These are phyloP conservation scores for Malus hybrid DNA, from an alignment of 331 rosid species.

Conservation along the genomic window DNA sequence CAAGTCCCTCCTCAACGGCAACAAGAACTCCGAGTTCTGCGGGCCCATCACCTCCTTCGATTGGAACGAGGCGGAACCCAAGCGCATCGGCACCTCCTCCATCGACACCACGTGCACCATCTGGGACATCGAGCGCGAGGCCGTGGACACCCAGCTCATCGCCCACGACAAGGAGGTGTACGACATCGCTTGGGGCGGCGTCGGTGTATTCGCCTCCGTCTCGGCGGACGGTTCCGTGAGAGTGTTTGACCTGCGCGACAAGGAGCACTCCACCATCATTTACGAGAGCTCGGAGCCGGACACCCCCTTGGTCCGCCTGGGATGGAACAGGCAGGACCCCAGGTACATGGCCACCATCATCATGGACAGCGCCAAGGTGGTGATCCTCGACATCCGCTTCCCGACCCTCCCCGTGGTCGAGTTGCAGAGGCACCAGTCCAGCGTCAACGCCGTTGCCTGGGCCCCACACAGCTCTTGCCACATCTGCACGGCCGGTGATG, in stretches of 20 bases:
- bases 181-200: no score
- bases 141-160: no score
- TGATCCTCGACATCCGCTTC: conserved; percentile 87
- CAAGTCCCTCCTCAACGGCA: no score
- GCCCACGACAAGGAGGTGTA: no score
- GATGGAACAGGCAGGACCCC: conserved; percentile 98
- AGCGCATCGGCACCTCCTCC: conserved; percentile 39
- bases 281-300: conserved; percentile 95
- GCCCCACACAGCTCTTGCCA: conserved; percentile 97
- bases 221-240: no score
- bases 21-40: no score
- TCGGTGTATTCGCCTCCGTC: no score
- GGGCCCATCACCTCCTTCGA: no score
- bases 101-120: conserved; percentile 17
- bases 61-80: no score
- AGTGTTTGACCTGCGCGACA: no score
- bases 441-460: conserved; percentile 96
- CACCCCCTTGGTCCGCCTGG: conserved; percentile 80
- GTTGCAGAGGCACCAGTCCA: conserved; percentile 87
- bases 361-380: conserved; percentile 92
- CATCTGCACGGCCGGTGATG: conserved; percentile 96
- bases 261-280: conserved; percentile 86
- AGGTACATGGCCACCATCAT: conserved; percentile 94
- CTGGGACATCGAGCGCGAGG: no score
- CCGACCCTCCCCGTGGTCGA: conserved; percentile 95